Evolutionary conservation across 1,284 basidiomycete genomes (phyloP).

Genomic region (Cutaneotrichosporon sp.): DNA sequence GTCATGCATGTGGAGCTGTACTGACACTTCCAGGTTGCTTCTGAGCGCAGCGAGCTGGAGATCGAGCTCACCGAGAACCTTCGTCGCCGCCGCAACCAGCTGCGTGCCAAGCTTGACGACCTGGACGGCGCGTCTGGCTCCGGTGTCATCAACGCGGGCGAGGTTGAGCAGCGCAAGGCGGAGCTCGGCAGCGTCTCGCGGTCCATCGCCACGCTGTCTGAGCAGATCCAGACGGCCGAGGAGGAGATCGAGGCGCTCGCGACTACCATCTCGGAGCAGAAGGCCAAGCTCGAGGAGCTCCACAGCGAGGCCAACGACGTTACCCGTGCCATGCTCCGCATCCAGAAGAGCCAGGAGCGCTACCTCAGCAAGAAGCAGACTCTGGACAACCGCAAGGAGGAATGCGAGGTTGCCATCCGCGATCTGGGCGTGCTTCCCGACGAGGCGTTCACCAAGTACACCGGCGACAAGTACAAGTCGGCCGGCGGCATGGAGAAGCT

Average conservation of each 20-base stretch:
- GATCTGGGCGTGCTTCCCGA: conserved; percentile 95
- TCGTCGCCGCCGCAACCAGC: conserved; percentile 72
- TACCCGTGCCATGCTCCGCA: conserved; percentile 75
- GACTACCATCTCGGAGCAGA: conserved; percentile 66
- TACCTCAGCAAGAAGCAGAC: conserved; percentile 90
- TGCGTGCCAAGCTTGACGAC: conserved; percentile 75
- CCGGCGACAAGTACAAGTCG: conserved; percentile 49
- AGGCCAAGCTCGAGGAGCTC: conserved; percentile 69
- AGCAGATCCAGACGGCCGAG: conserved; percentile 62
- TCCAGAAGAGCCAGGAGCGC: conserved; percentile 93
- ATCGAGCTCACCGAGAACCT: conserved; percentile 93
- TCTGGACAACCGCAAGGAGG: conserved; percentile 79
- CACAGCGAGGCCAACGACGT: conserved; percentile 84
- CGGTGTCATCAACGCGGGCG: conserved; percentile 59
- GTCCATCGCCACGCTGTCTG: conserved; percentile 66
- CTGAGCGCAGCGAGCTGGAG: conserved; percentile 76
- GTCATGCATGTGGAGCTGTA: conserved; percentile 31
- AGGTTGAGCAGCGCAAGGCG: conserved; percentile 66
- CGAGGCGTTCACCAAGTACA: conserved; percentile 96
- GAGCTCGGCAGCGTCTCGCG: conserved; percentile 69
- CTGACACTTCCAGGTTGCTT: conserved; percentile 63
- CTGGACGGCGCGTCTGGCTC: conserved; percentile 65
- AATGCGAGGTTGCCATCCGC: conserved; percentile 90
- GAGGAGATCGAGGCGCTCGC: conserved; percentile 63
- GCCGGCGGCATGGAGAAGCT: conserved; percentile 75